Base-by-base conservation (phyloP, 1,139 yeast species). In the Saccharomyces hybrid region DNA sequence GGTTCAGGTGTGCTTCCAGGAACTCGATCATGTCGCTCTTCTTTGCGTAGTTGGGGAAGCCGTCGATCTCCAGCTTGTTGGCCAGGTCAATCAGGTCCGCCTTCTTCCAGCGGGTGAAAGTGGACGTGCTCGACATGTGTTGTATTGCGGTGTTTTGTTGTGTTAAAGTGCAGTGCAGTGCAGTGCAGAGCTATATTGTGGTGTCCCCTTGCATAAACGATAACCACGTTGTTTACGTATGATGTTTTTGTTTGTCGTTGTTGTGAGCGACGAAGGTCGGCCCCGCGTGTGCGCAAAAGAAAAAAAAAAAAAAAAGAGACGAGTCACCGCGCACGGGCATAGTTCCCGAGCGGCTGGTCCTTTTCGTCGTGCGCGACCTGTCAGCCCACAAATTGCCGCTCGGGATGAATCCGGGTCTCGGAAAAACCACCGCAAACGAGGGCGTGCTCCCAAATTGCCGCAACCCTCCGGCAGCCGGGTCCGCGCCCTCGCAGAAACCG, bases 21-120 rank as follows among this genome's bases (percentile, higher is more conserved):
- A 54, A 26, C 16, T 57, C 57, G 42, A 65, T 62, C 48, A 67
- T 51, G 5, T 56, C 62, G 38, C 58, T 56, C 51, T 67, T 67
- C 52, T 61, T 64, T 11, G 56, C 51, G 31, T 53, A 54, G 31
- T 59, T 53, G 21, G 66, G 53, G n/a, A 62, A 54, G 42, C 57
- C 58, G 26, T 54, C 49, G 8, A 67, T 38, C 48, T 61, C 61
- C 42, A 67, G 55, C 55, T 64, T 66, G 48, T 64, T 62, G 11
- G 62, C 64, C 44, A 67, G 53, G 49, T 66, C 69, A 26, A 66
- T 51, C 52, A 67, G 55, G 50, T 67, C 67, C 14, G 60, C 61
- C 51, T 67, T 67, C 58, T 60, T 66, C 68, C 69, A 65, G 51
- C 61, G 63, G 26, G 52, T 50, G 51, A 62, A 61, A 32, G 59